These are phyloP conservation scores for Pezicula neosporulosa DNA, from an alignment of 2,329 filamentous ascomycete species.

Conservation along the genomic window DNA sequence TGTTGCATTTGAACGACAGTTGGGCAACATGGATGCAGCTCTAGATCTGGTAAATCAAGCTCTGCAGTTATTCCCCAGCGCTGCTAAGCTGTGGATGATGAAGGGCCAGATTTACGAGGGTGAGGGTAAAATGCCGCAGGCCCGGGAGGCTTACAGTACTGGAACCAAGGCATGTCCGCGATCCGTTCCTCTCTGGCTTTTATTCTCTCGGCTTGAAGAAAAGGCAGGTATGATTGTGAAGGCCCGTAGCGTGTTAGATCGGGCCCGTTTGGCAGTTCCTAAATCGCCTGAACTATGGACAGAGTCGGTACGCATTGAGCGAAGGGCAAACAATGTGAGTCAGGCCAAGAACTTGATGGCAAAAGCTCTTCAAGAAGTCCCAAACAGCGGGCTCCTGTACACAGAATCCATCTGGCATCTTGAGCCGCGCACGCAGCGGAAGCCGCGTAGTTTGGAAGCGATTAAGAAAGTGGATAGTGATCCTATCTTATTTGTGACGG, in stretches of 20 bases:
- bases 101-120: slow-evolving; percentile 97
- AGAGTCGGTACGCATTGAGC: slow-evolving; percentile 90
- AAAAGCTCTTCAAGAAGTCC: slow-evolving; percentile 85
- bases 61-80: slow-evolving; percentile 78
- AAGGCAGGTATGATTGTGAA: slow-evolving; percentile 80
- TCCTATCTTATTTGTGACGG: slow-evolving; percentile 81
- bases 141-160: slow-evolving; percentile 83
- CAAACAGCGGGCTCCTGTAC: slow-evolving; percentile 85
- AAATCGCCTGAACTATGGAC: slow-evolving; percentile 84
- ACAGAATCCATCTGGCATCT: slow-evolving; percentile 94
- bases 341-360: slow-evolving; percentile 94
- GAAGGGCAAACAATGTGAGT: slow-evolving; percentile 75
- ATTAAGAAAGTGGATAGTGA: slow-evolving; percentile 98
- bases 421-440: slow-evolving; percentile 86
- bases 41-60: slow-evolving; percentile 86
- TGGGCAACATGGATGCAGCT: slow-evolving; percentile 74
- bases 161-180: slow-evolving; percentile 84
- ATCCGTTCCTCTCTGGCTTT: slow-evolving; percentile 84
- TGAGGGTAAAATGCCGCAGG: slow-evolving; percentile 74
- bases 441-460: slow-evolving; percentile 85
- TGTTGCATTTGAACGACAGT: slow-evolving; percentile 86
- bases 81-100: slow-evolving; percentile 94
- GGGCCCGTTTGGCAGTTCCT: slow-evolving; percentile 82
- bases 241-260: slow-evolving; percentile 88
- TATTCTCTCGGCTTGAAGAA: slow-evolving; percentile 87